Conservation (phyloP, 768 basidiomycete genomes). For the Leccinum barrowsii region DNA sequence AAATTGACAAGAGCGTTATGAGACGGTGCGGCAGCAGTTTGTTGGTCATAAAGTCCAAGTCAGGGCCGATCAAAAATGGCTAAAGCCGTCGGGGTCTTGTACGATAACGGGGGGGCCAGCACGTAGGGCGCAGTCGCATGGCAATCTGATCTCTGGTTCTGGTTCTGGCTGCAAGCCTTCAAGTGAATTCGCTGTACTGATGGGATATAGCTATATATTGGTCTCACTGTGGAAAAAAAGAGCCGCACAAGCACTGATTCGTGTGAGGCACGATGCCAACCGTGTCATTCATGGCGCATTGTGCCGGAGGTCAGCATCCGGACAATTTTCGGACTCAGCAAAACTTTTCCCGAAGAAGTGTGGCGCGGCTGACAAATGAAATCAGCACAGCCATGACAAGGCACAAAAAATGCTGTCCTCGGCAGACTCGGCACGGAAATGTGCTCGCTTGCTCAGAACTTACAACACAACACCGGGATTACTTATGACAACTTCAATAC, state of each 20-base stretch:
- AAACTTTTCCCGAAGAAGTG: background rate
- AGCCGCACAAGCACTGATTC: background rate
- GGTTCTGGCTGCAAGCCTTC: background rate
- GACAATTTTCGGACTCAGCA: background rate
- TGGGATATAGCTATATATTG: background rate
- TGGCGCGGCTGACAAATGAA: background rate
- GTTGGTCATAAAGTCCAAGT: background rate
- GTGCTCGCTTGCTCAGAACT: background rate
- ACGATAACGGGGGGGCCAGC: background rate
- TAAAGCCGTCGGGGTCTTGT: background rate
- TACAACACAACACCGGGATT: too few species aligned
- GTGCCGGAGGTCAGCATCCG: background rate
- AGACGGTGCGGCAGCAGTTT: conserved; percentile 5
- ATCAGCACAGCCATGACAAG: background rate
- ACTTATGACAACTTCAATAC: too few species aligned
- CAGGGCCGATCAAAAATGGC: conserved; percentile 8
- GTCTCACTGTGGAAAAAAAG: background rate
- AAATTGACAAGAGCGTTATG: conserved; percentile 17
- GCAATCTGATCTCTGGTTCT: background rate
- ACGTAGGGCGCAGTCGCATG: background rate
- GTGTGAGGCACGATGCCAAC: background rate
- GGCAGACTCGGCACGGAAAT: background rate
- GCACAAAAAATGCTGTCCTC: background rate
- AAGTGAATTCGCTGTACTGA: background rate
- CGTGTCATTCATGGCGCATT: background rate